Conservation (phyloP, 225 moss, liverwort and hornwort species). For the Anthoceros angustus region DNA sequence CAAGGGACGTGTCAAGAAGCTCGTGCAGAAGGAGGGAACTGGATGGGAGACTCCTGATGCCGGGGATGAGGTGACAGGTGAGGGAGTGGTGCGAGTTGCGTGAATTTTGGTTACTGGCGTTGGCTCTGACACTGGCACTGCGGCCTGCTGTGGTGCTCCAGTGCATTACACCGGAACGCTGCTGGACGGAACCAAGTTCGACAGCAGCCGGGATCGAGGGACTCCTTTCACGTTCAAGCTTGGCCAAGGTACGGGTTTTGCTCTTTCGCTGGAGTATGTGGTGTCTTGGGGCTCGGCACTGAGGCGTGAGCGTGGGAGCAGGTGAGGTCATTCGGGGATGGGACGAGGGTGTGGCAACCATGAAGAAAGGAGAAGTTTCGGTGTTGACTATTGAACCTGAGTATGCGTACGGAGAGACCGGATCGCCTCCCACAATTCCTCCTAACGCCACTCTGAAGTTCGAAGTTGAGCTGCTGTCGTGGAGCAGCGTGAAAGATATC, state of each 20-base stretch:
- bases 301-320: constrained; percentile 40
- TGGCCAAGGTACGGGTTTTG: constrained; percentile 21
- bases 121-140: background rate
- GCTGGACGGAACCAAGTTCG: constrained; percentile 87
- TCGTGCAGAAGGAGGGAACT: constrained; percentile 46
- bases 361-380: constrained; percentile 84
- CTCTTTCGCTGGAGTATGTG: background rate
- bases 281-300: constrained; percentile 3
- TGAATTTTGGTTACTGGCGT: background rate
- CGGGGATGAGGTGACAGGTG: constrained; percentile 92
- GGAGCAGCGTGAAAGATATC: constrained; percentile 90
- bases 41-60: constrained; percentile 80
- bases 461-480: constrained; percentile 80
- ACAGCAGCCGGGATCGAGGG: constrained; percentile 66
- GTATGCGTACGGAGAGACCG: constrained; percentile 69
- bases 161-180: constrained; percentile 96
- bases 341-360: constrained; percentile 92
- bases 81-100: background rate
- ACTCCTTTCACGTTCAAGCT: constrained; percentile 64
- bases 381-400: constrained; percentile 85
- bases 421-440: constrained; percentile 67
- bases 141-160: constrained; percentile 16
- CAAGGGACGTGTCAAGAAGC: constrained; percentile 73
- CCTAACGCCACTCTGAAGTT: constrained; percentile 77
- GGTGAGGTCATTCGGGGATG: constrained; percentile 94